Percentiles rank a stretch among this genome's conserved stretches.
Conservation (phyloP, 352 stramenopile genomes). For the Phytophthora syringae region DNA sequence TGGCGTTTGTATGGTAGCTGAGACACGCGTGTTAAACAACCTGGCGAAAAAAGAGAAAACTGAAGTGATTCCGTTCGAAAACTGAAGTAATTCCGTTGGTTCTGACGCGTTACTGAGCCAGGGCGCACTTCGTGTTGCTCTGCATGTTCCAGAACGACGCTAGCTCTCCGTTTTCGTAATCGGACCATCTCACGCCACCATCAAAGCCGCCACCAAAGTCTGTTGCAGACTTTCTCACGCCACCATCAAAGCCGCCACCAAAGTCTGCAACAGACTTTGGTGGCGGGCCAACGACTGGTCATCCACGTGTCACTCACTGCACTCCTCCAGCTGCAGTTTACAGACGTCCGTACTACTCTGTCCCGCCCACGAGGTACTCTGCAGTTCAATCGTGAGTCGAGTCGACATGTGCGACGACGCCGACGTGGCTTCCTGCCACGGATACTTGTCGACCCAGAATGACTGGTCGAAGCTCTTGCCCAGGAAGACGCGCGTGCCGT, state of each 20-base stretch:
- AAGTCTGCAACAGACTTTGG: no score
- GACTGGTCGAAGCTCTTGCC: slow-evolving; percentile 39
- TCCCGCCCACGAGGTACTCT: slow-evolving; percentile 38
- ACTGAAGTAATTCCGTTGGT: no score
- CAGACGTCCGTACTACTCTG: slow-evolving; percentile 25
- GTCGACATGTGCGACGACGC: slow-evolving; percentile 16
- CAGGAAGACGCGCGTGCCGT: slow-evolving; percentile 27
- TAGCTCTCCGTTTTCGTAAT: no score
- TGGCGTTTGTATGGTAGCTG: no score
- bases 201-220: no score
- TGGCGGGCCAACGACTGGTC: no score
- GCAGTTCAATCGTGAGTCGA: slow-evolving; percentile 37
- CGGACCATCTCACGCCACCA: no score
- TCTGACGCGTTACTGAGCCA: no score
- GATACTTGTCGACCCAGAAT: slow-evolving; percentile 23
- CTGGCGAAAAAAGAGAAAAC: not conserved
- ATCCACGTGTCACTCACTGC: not conserved
- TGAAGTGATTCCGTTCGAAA: not conserved
- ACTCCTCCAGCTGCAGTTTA: slow-evolving; percentile 30
- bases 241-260: no score
- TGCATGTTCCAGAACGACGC: no score
- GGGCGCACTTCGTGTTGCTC: no score
- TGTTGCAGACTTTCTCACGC: no score
- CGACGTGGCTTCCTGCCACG: slow-evolving; percentile 29
- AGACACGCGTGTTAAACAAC: not conserved